Evolutionary conservation across 2,329 filamentous ascomycete genomes (phyloP).

Genomic region (Fusarium agapanthi): DNA sequence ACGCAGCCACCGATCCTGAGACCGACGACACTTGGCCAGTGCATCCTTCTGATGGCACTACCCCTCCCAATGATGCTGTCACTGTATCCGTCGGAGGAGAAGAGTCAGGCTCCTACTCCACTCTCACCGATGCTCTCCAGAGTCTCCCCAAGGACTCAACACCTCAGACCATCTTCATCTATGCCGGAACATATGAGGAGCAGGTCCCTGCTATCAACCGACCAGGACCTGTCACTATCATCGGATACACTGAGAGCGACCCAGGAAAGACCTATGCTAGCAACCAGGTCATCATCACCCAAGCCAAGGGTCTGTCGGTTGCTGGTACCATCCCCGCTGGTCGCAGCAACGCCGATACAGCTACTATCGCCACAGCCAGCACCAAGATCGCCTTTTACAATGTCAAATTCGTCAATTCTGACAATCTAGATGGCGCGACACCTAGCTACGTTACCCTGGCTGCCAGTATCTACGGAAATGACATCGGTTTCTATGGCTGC

Average conservation of each 20-base stretch:
- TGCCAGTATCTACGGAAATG: slow-evolving; percentile 45
- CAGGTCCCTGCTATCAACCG: slow-evolving; percentile 49
- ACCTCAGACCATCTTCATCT: slow-evolving; percentile 54
- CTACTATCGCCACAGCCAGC: slow-evolving; percentile 40
- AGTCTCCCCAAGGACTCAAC: slow-evolving; percentile 45
- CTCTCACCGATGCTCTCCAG: slow-evolving; percentile 42
- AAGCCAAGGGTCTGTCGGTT: slow-evolving; percentile 24
- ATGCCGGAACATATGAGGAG: slow-evolving; percentile 56
- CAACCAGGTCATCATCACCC: slow-evolving; percentile 64
- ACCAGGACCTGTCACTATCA: slow-evolving; percentile 52
- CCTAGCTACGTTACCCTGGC: slow-evolving; percentile 34
- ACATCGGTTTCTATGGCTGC: slow-evolving; percentile 52
- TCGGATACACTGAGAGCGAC: slow-evolving; percentile 55
- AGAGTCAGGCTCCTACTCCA: slow-evolving; percentile 41
- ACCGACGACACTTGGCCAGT: slow-evolving; percentile 20
- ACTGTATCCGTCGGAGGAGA: slow-evolving; percentile 49
- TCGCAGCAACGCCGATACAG: slow-evolving; percentile 36
- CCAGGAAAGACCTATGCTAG: slow-evolving; percentile 53
- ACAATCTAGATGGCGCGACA: slow-evolving; percentile 23
- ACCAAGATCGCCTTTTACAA: slow-evolving; percentile 53
- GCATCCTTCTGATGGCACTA: slow-evolving; percentile 51
- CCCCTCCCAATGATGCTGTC: slow-evolving; percentile 52
- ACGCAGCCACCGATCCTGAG: slow-evolving; percentile 13
- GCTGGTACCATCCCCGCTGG: slow-evolving; percentile 39
- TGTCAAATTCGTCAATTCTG: slow-evolving; percentile 53